Percentiles rank a stretch among this genome's conserved stretches.
Conservation (phyloP, 2,329 filamentous ascomycete genomes). For the Furcasterigmium furcatum region DNA sequence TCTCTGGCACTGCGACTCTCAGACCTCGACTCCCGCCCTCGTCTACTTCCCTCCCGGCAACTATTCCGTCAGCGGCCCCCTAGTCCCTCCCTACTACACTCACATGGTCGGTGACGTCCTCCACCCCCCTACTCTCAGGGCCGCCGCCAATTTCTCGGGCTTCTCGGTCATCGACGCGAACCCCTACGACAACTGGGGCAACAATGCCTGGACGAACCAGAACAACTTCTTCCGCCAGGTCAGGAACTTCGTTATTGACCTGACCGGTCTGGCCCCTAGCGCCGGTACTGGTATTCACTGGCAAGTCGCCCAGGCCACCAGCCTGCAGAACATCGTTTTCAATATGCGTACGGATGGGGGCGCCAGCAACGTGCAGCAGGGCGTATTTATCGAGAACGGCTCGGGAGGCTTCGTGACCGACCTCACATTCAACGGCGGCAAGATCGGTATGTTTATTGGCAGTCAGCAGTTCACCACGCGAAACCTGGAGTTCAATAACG, state of each 20-base stretch:
- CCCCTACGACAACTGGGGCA: conserved; percentile 68
- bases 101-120: conserved; percentile 83
- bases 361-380: conserved; percentile 65
- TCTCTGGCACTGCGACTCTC: conserved; percentile 76
- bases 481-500: conserved; percentile 78
- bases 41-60: conserved; percentile 91
- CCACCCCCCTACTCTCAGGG: conserved; percentile 72
- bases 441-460: conserved; percentile 74
- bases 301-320: conserved; percentile 83
- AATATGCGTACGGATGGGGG: conserved; percentile 69
- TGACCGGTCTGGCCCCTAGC: conserved; percentile 59
- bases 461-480: conserved; percentile 86
- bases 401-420: conserved; percentile 83
- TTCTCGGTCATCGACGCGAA: conserved; percentile 89
- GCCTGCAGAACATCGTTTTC: conserved; percentile 77
- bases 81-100: conserved; percentile 89
- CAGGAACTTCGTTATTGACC: conserved; percentile 78
- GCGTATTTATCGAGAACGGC: conserved; percentile 83
- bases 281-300: conserved; percentile 74
- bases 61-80: conserved; percentile 75
- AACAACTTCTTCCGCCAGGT: conserved; percentile 79
- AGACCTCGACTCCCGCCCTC: conserved; percentile 78
- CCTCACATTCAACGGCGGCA: conserved; percentile 78
- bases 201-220: conserved; percentile 78
- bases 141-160: conserved; percentile 67